Evolutionary conservation across 139 green algal genomes (phyloP).

Genomic region (Pleodorina starrii): DNA sequence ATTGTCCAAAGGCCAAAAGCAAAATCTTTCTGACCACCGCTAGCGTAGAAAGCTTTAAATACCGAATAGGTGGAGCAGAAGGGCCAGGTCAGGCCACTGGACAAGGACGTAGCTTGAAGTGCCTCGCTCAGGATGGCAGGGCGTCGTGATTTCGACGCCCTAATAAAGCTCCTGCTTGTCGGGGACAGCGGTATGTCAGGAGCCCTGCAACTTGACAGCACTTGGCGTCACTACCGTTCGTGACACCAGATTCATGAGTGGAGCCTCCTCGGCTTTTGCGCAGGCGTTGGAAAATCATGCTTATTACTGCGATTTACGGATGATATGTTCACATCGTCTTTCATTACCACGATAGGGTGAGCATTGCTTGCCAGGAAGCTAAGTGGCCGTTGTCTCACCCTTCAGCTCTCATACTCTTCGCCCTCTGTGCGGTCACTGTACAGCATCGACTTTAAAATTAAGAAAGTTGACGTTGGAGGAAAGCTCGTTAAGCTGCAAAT

Average conservation of each 20-base stretch:
- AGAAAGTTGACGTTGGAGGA: conserved; percentile 94
- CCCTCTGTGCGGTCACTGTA: too few species aligned
- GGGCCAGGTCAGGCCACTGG: too few species aligned
- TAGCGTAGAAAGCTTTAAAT: too few species aligned
- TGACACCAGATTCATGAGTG: too few species aligned
- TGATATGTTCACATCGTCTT: conserved; percentile 96
- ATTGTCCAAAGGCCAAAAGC: neutral
- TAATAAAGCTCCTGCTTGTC: conserved; percentile 98
- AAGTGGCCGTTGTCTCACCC: neutral
- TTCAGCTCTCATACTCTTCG: too few species aligned
- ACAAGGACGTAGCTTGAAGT: conserved; percentile 11
- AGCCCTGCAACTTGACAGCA: too few species aligned
- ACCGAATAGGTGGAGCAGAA: too few species aligned
- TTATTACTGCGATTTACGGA: conserved; percentile 96
- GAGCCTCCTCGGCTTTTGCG: neutral
- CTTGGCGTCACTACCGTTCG: too few species aligned
- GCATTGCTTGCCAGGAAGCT: neutral
- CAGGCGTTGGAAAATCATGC: conserved; percentile 98
- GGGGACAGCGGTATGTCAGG: conserved; percentile 90
- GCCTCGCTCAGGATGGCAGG: conserved; percentile 18
- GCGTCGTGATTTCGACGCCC: conserved; percentile 88
- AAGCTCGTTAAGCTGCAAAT: conserved; percentile 99
- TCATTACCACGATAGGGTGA: conserved; percentile 98
- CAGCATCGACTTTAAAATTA: conserved; percentile 99
- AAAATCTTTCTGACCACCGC: too few species aligned